Conservation (phyloP, 495 filamentous ascomycete genomes). For the Saxophila tyrrhenica region DNA sequence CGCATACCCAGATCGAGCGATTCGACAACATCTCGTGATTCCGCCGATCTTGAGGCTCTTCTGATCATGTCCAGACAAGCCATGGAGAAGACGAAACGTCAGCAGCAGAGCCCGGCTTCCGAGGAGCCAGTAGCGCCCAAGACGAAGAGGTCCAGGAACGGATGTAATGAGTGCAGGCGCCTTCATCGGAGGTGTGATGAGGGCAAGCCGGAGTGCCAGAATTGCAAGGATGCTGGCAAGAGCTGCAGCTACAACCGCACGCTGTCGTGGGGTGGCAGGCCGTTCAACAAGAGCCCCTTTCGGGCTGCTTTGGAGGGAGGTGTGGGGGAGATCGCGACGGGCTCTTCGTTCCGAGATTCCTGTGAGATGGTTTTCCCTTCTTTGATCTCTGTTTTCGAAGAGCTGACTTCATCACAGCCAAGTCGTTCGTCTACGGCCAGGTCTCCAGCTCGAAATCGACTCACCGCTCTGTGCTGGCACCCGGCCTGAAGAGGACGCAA, state of each 20-base stretch:
- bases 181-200: constrained; percentile 1
- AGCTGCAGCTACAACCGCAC: not conserved
- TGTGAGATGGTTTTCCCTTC: not conserved
- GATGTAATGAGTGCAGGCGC: not conserved
- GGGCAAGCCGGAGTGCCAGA: not conserved
- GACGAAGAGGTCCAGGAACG: not conserved
- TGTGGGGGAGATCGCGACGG: not conserved
- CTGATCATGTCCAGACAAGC: too few species aligned
- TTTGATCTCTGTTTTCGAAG: too few species aligned
- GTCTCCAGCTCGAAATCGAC: not conserved
- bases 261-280: not conserved
- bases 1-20: not conserved
- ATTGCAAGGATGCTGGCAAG: not conserved
- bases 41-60: not conserved
- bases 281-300: not conserved
- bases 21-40: too few species aligned
- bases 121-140: not conserved
- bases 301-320: not conserved
- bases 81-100: too few species aligned
- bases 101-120: too few species aligned
- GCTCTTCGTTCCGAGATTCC: not conserved
- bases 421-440: not conserved
- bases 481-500: not conserved
- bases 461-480: not conserved
- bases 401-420: not conserved